Percentiles rank a stretch among this genome's conserved stretches.
Evolutionary conservation across 352 stramenopile species (phyloP).

Genomic region (Phytophthora sojae): DNA sequence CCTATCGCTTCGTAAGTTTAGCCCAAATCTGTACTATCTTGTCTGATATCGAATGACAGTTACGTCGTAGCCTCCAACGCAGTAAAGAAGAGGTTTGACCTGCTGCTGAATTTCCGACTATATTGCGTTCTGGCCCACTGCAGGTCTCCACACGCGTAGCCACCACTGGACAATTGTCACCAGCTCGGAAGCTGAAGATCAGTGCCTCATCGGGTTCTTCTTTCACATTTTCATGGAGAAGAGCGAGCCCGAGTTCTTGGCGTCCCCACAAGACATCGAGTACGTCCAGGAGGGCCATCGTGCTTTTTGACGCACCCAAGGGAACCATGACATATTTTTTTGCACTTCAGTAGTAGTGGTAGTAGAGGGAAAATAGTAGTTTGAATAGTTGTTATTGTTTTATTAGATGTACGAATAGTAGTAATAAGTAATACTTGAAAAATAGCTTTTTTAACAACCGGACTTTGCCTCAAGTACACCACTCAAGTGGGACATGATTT

Average conservation of each 20-base stretch:
- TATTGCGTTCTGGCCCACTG: slow-evolving; percentile 10
- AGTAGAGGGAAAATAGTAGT: too few species aligned
- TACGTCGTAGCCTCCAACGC: slow-evolving; percentile 3
- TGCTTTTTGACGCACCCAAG: too few species aligned
- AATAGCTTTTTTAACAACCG: too few species aligned
- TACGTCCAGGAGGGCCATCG: slow-evolving; percentile 23
- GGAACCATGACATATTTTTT: too few species aligned
- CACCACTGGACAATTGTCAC: slow-evolving; percentile 22
- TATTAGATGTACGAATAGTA: too few species aligned
- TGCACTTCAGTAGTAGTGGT: too few species aligned
- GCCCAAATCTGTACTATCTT: too few species aligned
- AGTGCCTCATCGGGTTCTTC: slow-evolving; percentile 13
- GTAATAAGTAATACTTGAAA: too few species aligned
- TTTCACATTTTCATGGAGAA: slow-evolving; percentile 13
- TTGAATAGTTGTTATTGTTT: too few species aligned
- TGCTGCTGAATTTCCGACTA: slow-evolving; percentile 17
- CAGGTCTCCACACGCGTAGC: slow-evolving; percentile 18
- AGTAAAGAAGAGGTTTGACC: slow-evolving; percentile 28
- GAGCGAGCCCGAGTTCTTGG: neutral
- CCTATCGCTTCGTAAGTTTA: slow-evolving; percentile 21
- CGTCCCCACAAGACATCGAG: slow-evolving; percentile 2
- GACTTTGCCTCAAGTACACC: too few species aligned
- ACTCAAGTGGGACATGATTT: too few species aligned
- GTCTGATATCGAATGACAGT: too few species aligned
- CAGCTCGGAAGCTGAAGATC: neutral